Conservation (phyloP, 1,139 yeast species). For the Hyphopichia burtonii region DNA sequence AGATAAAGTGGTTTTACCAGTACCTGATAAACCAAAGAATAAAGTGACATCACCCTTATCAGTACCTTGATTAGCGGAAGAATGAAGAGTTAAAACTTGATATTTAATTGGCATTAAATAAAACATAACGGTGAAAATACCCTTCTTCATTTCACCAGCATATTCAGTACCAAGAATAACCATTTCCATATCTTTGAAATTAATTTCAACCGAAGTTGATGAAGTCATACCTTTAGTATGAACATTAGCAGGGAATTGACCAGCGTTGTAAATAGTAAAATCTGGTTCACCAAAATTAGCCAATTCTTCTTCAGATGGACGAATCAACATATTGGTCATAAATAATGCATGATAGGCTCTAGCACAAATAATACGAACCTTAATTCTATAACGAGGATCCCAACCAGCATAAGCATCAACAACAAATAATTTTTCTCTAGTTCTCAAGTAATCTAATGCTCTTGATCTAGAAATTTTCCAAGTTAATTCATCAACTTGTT, state of each 20-base stretch:
- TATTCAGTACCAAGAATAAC: conserved; percentile 97
- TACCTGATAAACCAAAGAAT: conserved; percentile 96
- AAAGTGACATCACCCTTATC: conserved; percentile 79
- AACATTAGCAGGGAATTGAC: conserved; percentile 97
- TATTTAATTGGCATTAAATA: conserved; percentile 96
- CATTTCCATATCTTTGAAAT: conserved; percentile 98
- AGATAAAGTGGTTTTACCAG: conserved; percentile 96
- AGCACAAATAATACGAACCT: conserved; percentile 96
- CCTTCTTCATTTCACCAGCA: conserved; percentile 99
- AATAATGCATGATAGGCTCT: conserved; percentile 98
- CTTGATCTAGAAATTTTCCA: conserved; percentile 97
- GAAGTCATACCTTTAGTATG: conserved; percentile 98
- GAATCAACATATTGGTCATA: conserved; percentile 97
- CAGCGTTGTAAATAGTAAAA: conserved; percentile 97
- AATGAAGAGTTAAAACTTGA: conserved; percentile 89
- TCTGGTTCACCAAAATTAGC: conserved; percentile 94
- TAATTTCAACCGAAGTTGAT: conserved; percentile 91
- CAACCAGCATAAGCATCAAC: conserved; percentile 98
- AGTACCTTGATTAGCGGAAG: conserved; percentile 90
- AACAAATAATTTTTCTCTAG: conserved; percentile 90
- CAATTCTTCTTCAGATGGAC: conserved; percentile 90
- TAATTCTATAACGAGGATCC: conserved; percentile 98
- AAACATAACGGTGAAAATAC: conserved; percentile 98
- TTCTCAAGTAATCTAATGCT: conserved; percentile 95
- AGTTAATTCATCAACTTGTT: conserved; percentile 89